These are phyloP conservation scores for Fusarium buxicola DNA, from an alignment of 2,329 filamentous ascomycete species.

Conservation along the genomic window DNA sequence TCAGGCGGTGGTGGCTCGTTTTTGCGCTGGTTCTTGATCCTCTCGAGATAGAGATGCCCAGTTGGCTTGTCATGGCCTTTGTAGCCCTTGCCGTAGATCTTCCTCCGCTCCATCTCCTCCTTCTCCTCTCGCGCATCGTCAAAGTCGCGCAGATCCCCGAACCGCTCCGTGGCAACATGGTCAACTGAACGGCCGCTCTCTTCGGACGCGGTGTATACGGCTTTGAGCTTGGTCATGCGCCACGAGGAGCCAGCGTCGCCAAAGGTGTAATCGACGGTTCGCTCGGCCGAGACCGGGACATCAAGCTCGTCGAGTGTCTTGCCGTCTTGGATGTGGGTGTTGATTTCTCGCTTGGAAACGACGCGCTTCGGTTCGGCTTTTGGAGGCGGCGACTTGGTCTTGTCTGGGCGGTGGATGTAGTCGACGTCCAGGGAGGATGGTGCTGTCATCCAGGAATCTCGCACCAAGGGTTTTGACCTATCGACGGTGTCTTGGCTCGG, in stretches of 20 bases:
- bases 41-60: constrained; percentile 85
- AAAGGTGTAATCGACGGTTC: constrained; percentile 79
- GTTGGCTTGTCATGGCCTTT: constrained; percentile 87
- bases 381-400: constrained; percentile 65
- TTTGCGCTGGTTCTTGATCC: constrained; percentile 69
- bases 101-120: constrained; percentile 85
- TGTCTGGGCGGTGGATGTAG: constrained; percentile 74
- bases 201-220: constrained; percentile 83
- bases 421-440: constrained; percentile 86
- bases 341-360: constrained; percentile 85
- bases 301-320: constrained; percentile 46
- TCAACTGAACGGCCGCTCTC: constrained; percentile 79
- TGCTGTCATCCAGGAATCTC: constrained; percentile 96
- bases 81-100: constrained; percentile 86
- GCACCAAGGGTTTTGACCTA: constrained; percentile 59
- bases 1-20: constrained; percentile 41
- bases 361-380: constrained; percentile 74
- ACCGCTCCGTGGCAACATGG: constrained; percentile 84
- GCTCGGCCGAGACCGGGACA: constrained; percentile 65
- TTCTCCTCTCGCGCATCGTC: constrained; percentile 95
- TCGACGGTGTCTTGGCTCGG: constrained; percentile 44
- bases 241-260: constrained; percentile 91
- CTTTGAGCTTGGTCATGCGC: constrained; percentile 95
- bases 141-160: constrained; percentile 83
- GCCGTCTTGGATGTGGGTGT: constrained; percentile 70